Percentiles rank a stretch among this genome's conserved stretches.
Conservation (phyloP, 306 rosid genomes). For the Ormosia semicastrata region DNA sequence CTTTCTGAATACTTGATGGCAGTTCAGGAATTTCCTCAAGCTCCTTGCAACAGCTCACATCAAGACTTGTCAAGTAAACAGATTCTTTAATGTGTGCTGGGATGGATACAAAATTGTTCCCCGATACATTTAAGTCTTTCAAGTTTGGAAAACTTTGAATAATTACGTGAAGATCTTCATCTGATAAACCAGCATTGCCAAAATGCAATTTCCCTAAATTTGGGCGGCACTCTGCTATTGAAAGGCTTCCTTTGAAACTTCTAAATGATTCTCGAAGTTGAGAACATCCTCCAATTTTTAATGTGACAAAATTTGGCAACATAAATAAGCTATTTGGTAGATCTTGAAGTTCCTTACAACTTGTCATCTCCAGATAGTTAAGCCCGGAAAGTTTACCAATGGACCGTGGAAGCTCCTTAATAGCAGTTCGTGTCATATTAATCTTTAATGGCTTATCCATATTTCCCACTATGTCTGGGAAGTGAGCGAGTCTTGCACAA, state of each 20-base stretch:
- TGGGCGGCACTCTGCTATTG: not conserved
- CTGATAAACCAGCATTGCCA: not conserved
- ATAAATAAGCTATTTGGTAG: not conserved
- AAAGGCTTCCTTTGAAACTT: not conserved
- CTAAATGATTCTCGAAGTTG: not conserved
- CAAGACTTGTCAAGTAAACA: not conserved
- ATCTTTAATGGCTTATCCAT: not conserved
- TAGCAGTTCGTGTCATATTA: not conserved
- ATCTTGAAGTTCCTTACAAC: not conserved
- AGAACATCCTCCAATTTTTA: not conserved
- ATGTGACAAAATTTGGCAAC: not conserved
- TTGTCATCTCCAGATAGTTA: not conserved
- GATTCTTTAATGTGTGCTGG: not conserved
- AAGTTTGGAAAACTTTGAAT: not conserved
- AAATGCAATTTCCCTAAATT: not conserved
- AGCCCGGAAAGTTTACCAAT: not conserved
- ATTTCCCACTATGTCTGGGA: not conserved
- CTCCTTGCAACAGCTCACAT: not conserved
- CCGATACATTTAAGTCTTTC: not conserved
- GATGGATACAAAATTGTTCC: not conserved
- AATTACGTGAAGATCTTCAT: not conserved
- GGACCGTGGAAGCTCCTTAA: not conserved
- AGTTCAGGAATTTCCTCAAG: not conserved
- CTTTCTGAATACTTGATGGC: not conserved
- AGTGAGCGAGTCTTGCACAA: not conserved